Conservation (phyloP, 257 asterid species). For the Jaltomata sinuosa region DNA sequence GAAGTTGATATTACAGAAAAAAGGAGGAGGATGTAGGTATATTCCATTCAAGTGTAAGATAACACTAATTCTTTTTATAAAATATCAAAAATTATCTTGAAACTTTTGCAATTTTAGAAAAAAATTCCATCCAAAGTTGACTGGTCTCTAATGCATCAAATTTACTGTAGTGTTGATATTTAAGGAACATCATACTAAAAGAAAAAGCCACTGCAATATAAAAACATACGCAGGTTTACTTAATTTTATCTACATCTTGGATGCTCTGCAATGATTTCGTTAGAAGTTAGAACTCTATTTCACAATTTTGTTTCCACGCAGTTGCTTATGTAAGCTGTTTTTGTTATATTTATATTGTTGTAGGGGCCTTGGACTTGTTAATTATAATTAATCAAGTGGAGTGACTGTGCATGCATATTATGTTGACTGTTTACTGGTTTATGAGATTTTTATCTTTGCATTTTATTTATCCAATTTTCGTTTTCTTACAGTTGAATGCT, state of each 20-base stretch:
- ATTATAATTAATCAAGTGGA: background rate
- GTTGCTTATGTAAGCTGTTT: background rate
- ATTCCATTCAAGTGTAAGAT: background rate
- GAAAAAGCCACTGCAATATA: background rate
- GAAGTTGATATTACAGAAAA: background rate
- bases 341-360: background rate
- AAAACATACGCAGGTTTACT: background rate
- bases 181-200: background rate
- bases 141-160: background rate
- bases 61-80: background rate
- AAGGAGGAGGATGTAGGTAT: background rate
- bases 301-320: background rate
- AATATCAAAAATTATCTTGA: background rate
- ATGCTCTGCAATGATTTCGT: background rate
- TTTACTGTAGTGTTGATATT: background rate
- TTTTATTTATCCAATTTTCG: background rate
- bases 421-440: background rate
- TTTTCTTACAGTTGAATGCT: slow-evolving; percentile 71
- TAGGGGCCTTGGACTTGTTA: background rate
- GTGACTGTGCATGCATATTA: background rate
- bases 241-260: background rate
- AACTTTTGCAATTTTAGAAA: background rate
- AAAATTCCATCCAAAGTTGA: background rate
- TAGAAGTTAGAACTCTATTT: background rate
- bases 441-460: background rate